Evolutionary conservation across 2,329 filamentous ascomycete species (phyloP).

Genomic region (Taxawa tesnikishii): DNA sequence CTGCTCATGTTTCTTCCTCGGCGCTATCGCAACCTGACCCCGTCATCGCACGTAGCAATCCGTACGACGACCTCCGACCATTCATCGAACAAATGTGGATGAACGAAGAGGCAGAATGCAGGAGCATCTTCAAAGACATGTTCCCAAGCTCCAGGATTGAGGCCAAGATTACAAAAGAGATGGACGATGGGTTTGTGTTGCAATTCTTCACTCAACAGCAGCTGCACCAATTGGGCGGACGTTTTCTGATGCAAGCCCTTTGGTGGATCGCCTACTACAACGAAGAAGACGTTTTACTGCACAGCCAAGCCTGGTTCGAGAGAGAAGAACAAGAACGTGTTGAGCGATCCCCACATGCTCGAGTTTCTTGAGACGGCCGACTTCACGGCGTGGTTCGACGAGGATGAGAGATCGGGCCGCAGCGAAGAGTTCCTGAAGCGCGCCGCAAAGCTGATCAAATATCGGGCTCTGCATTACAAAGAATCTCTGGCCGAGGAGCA

Average conservation of each 20-base stretch:
- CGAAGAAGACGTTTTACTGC: conserved; percentile 11
- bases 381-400: conserved; percentile 4
- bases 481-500: too few species aligned
- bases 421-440: neutral
- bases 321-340: conserved; percentile 11
- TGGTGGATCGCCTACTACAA: conserved; percentile 19
- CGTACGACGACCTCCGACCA: conserved; percentile 16
- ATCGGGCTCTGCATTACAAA: too few species aligned
- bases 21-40: neutral
- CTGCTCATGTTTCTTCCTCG: neutral
- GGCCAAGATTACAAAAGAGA: conserved; percentile 10
- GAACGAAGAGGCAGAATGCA: conserved; percentile 14
- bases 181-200: conserved; percentile 19
- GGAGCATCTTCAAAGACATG: conserved; percentile 17
- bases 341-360: conserved; percentile 11
- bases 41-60: conserved; percentile 18
- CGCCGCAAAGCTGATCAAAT: too few species aligned
- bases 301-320: conserved; percentile 14
- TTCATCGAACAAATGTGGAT: conserved; percentile 16
- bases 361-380: conserved; percentile 10
- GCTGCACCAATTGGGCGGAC: conserved; percentile 16
- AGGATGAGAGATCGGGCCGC: neutral
- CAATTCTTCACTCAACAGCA: conserved; percentile 15
- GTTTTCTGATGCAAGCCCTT: conserved; percentile 23
- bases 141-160: conserved; percentile 14